A percentile compares a stretch with the other conserved stretches of the same genome.
Conservation (phyloP, 768 basidiomycete genomes). For the Lenzites betulinus region DNA sequence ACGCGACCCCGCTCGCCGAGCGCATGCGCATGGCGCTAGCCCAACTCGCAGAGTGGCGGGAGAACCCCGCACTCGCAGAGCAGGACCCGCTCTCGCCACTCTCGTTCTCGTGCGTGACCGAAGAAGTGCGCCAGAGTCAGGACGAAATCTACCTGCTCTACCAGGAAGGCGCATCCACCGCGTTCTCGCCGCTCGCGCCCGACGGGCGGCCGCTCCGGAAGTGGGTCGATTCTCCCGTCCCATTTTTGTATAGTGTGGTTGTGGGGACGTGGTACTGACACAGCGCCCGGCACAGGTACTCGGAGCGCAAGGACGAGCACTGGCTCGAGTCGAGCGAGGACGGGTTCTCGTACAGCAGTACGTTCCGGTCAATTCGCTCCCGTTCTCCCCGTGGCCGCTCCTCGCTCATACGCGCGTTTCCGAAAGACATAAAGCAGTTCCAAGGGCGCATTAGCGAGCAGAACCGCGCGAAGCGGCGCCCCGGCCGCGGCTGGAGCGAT, state of each 20-base stretch:
- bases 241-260: too few species aligned
- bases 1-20: slow-evolving; percentile 39
- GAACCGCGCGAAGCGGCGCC: slow-evolving; percentile 14
- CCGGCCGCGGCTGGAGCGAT: slow-evolving; percentile 9
- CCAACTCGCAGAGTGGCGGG: slow-evolving; percentile 53
- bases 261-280: not conserved
- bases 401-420: not conserved
- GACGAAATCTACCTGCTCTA: slow-evolving; percentile 50
- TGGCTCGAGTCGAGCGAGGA: slow-evolving; percentile 65
- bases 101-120: slow-evolving; percentile 66
- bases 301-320: slow-evolving; percentile 54
- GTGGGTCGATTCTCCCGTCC: slow-evolving; percentile 39
- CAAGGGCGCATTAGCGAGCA: slow-evolving; percentile 17
- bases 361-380: slow-evolving; percentile 12
- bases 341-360: slow-evolving; percentile 58
- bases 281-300: slow-evolving; percentile 44
- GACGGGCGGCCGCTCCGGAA: slow-evolving; percentile 64
- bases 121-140: slow-evolving; percentile 54
- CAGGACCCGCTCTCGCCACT: slow-evolving; percentile 62
- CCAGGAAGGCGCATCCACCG: slow-evolving; percentile 42
- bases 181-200: slow-evolving; percentile 57
- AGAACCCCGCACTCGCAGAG: slow-evolving; percentile 45
- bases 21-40: slow-evolving; percentile 58
- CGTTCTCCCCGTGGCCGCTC: not conserved
- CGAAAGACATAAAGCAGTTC: slow-evolving; percentile 15